Evolutionary conservation across 2,329 filamentous ascomycete genomes (phyloP).

Genomic region (Emergomyces orientalis): DNA sequence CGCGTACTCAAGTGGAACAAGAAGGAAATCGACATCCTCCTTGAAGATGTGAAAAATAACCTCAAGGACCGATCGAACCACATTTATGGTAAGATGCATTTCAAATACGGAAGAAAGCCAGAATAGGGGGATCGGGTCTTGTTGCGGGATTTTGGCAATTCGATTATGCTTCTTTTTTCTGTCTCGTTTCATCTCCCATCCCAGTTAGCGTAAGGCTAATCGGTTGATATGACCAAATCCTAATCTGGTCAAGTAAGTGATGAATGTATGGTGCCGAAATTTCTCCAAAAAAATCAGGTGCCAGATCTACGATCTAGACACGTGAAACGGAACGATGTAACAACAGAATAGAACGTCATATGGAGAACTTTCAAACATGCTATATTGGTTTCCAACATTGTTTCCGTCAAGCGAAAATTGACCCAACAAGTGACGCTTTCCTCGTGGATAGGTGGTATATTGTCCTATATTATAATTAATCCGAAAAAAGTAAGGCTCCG

Average conservation of each 20-base stretch:
- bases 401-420: not conserved
- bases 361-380: no score
- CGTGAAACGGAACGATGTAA: no score
- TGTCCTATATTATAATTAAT: not conserved
- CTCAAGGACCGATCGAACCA: slow-evolving; percentile 10
- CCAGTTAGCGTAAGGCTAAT: no score
- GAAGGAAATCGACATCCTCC: slow-evolving; percentile 1
- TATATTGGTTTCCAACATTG: no score
- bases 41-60: slow-evolving; percentile 4
- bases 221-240: no score
- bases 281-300: no score
- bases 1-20: slow-evolving; percentile 5
- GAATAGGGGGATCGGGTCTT: not conserved
- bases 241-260: no score
- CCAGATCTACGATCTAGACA: no score
- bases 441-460: not conserved
- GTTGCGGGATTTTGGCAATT: not conserved
- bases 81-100: slow-evolving; percentile 11
- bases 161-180: no score
- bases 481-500: not conserved
- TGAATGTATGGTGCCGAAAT: no score
- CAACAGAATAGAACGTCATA: no score
- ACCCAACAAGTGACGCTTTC: not conserved
- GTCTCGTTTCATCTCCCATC: not conserved
- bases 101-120: slow-evolving; percentile 3